These are phyloP conservation scores for Lachnellula arida DNA, from an alignment of 2,329 filamentous ascomycete genomes.

Conservation along the genomic window DNA sequence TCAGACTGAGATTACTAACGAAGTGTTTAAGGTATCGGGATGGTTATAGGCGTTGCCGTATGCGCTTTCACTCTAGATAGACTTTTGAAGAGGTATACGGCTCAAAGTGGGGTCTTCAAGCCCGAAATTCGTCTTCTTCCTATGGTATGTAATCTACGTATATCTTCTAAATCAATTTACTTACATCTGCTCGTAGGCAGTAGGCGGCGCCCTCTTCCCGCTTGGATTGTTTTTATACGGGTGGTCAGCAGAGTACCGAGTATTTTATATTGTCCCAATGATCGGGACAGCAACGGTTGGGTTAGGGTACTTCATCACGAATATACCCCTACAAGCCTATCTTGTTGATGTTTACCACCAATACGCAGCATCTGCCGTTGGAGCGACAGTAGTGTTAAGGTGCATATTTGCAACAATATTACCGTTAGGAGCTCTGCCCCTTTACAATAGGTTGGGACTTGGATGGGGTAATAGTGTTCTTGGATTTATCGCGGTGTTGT, in stretches of 20 bases:
- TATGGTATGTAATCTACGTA: too few relatives aligned
- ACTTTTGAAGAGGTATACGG: too few relatives aligned
- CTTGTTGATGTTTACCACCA: slow-evolving; percentile 39
- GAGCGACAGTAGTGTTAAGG: slow-evolving; percentile 35
- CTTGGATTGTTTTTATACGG: slow-evolving; percentile 41
- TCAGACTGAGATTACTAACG: too few relatives aligned
- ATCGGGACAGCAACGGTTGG: slow-evolving; percentile 28
- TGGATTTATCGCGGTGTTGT: slow-evolving; percentile 42
- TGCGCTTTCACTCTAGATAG: too few relatives aligned
- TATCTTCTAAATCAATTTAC: too few relatives aligned
- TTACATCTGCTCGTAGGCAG: too few relatives aligned
- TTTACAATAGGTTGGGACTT: slow-evolving; percentile 27
- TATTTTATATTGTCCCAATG: slow-evolving; percentile 41
- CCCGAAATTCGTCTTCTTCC: too few relatives aligned
- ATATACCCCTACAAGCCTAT: slow-evolving; percentile 37
- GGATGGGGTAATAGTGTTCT: slow-evolving; percentile 44
- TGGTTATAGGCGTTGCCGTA: too few relatives aligned
- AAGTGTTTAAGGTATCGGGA: too few relatives aligned
- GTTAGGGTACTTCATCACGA: neutral
- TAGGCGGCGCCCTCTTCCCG: too few relatives aligned
- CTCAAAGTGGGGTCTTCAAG: too few relatives aligned
- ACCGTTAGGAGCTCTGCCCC: slow-evolving; percentile 44
- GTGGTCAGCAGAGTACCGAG: slow-evolving; percentile 38
- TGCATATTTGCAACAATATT: slow-evolving; percentile 45
- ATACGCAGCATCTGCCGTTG: slow-evolving; percentile 37